phyloP scores from a whole-genome alignment of 495 filamentous ascomycete genomes.

The Neurospora tetraspora region DNA sequence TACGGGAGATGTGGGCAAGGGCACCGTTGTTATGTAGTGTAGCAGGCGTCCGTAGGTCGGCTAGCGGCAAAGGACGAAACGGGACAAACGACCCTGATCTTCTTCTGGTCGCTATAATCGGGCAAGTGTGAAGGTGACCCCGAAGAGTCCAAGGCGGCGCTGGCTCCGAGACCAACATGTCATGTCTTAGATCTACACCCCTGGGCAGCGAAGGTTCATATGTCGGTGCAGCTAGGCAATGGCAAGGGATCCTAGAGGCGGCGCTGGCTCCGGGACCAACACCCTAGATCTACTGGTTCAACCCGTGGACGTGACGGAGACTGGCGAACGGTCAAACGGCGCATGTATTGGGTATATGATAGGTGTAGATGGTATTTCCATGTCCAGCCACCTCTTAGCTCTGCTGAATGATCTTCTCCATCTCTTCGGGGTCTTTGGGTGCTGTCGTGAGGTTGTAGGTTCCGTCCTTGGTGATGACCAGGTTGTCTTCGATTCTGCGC shows the following conservation, averaged over 20 bases:
- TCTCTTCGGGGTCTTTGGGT: constrained; percentile 60
- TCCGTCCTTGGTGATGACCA: constrained; percentile 69
- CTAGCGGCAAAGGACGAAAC: neutral
- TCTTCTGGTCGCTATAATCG: no score
- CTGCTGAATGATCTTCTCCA: constrained; percentile 47
- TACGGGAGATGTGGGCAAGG: neutral
- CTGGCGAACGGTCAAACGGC: neutral
- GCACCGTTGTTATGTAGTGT: neutral
- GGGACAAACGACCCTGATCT: no score
- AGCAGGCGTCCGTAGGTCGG: neutral
- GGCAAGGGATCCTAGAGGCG: neutral
- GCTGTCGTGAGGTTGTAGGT: constrained; percentile 72
- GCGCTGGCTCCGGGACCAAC: neutral
- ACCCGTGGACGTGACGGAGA: neutral
- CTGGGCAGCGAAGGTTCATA: neutral
- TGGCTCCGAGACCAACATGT: neutral
- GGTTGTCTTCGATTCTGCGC: constrained; percentile 52
- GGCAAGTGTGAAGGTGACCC: no score
- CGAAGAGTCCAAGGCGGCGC: neutral
- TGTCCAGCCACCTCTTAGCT: constrained; percentile 6
- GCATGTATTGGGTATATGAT: neutral
- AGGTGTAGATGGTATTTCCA: neutral
- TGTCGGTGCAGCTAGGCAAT: neutral
- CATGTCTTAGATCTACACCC: neutral
- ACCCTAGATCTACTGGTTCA: neutral